Percentiles rank a stretch among this genome's conserved stretches.
Conservation (phyloP, 352 stramenopile species). For the Nannochloropsis limnetica region DNA sequence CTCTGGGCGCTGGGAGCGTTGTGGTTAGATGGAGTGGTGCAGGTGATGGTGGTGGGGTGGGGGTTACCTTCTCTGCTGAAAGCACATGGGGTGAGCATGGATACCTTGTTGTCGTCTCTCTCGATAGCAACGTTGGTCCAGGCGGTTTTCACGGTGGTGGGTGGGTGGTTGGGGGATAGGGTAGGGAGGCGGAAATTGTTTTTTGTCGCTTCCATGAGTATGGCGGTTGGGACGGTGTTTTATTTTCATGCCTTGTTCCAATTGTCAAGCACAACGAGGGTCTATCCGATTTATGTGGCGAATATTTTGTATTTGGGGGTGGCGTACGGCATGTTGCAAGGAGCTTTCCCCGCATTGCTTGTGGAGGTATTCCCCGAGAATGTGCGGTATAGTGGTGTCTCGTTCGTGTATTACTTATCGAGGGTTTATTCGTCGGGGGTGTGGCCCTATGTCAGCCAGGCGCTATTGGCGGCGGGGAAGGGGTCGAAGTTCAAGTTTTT, state of each 20-base stretch:
- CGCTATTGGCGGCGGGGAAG: neutral
- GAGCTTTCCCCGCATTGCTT: neutral
- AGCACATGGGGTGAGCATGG: neutral
- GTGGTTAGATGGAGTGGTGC: neutral
- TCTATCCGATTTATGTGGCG: neutral
- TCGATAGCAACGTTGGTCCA: neutral
- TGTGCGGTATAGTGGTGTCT: neutral
- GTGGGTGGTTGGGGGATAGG: neutral
- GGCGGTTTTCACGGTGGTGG: conserved; percentile 8
- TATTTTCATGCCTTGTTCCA: conserved; percentile 21
- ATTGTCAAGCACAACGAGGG: neutral
- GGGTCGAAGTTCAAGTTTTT: neutral
- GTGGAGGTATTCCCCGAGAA: neutral
- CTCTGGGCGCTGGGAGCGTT: neutral
- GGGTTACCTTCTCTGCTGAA: neutral
- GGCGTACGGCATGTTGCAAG: conserved; percentile 33
- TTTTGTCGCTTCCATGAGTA: conserved; percentile 16
- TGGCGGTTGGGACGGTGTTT: conserved; percentile 10
- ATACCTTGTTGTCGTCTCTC: neutral
- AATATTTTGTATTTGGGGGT: conserved; percentile 16
- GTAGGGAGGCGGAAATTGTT: conserved; percentile 7
- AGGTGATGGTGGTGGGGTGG: conserved; percentile 34
- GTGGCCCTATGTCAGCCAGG: neutral
- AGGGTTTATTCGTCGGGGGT: neutral
- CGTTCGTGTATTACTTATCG: neutral